These are phyloP conservation scores for Nicotiana tomentosiformis DNA, from an alignment of 257 asterid genomes.

Conservation along the genomic window DNA sequence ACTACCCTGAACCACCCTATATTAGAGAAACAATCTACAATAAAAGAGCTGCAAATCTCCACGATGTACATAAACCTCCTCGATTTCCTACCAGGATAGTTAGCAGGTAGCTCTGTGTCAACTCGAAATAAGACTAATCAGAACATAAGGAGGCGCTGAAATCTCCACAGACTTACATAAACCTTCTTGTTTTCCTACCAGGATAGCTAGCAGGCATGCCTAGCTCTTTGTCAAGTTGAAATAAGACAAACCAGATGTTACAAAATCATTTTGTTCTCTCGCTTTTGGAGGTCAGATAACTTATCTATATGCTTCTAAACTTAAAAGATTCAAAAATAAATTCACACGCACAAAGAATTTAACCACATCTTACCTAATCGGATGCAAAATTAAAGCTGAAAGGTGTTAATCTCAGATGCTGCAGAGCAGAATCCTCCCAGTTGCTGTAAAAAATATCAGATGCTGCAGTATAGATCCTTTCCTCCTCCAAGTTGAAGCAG, in stretches of 20 bases:
- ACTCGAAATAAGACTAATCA: not conserved
- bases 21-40: not conserved
- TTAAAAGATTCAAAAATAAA: not conserved
- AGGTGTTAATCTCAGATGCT: not conserved
- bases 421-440: not conserved
- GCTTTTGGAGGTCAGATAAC: not conserved
- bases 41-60: not conserved
- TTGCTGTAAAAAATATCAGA: not conserved
- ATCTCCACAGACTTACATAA: not conserved
- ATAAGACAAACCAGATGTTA: not conserved
- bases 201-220: not conserved
- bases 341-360: not conserved
- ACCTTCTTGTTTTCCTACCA: not conserved
- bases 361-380: not conserved
- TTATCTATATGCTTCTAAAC: not conserved
- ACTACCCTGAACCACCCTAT: not conserved
- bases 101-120: not conserved
- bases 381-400: not conserved
- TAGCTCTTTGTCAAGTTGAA: not conserved
- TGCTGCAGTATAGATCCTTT: not conserved
- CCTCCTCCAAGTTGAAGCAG: not conserved
- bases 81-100: not conserved
- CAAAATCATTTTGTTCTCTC: not conserved
- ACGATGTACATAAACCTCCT: not conserved
- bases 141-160: not conserved